A percentile compares a stretch with the other conserved stretches of the same genome.
Evolutionary conservation across 192 early-diverging fungal genomes (phyloP).

Genomic region (Coemansia sp.): DNA sequence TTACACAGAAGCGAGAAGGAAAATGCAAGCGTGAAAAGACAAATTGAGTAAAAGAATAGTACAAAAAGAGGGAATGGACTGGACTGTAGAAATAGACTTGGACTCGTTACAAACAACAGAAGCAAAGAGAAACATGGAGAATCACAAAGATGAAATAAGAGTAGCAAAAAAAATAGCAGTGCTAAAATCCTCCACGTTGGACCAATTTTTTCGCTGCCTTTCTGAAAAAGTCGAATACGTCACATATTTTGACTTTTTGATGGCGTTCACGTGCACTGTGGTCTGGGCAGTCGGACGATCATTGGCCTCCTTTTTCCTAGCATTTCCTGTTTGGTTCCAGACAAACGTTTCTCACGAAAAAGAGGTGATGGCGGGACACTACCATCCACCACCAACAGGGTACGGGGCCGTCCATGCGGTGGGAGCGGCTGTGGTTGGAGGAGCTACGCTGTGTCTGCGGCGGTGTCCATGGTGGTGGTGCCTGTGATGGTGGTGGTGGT

Average conservation of each 20-base stretch:
- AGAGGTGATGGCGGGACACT: background rate
- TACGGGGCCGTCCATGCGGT: background rate
- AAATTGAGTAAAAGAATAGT: background rate
- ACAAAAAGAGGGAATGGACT: background rate
- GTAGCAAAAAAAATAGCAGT: background rate
- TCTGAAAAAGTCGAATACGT: background rate
- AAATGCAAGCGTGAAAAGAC: background rate
- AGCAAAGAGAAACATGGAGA: background rate
- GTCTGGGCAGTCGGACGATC: background rate
- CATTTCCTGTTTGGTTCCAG: too few species aligned
- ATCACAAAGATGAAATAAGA: background rate
- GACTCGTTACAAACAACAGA: background rate
- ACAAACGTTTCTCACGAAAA: background rate
- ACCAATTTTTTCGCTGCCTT: too few species aligned
- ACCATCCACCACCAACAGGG: background rate
- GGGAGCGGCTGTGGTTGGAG: background rate
- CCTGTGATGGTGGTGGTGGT: slow-evolving; percentile 1
- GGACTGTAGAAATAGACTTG: background rate
- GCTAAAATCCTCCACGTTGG: background rate
- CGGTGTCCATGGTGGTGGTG: background rate
- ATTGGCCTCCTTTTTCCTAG: too few species aligned
- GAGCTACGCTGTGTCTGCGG: background rate
- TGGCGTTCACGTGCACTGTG: too few species aligned
- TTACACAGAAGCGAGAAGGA: background rate
- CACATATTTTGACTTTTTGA: background rate